phyloP scores from a whole-genome alignment of 2,329 filamentous ascomycete genomes.

The Xylariaceae sp. region DNA sequence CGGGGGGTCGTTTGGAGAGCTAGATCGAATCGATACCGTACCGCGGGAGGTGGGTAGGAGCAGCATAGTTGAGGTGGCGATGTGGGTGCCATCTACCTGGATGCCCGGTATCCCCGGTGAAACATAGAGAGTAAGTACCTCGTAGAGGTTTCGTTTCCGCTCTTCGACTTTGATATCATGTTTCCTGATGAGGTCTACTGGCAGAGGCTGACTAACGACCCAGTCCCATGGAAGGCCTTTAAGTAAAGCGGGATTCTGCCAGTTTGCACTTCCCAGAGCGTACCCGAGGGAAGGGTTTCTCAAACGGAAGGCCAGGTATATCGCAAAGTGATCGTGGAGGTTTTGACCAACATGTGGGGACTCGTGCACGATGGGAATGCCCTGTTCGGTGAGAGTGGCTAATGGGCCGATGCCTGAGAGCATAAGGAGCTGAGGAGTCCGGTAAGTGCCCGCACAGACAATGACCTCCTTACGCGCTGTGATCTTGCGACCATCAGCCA shows the following conservation, averaged over 20 bases:
- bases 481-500: slow-evolving; percentile 32
- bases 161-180: slow-evolving; percentile 6
- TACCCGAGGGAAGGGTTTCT: slow-evolving; percentile 32
- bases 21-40: slow-evolving; percentile 21
- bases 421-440: slow-evolving; percentile 39
- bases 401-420: slow-evolving; percentile 40
- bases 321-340: slow-evolving; percentile 31
- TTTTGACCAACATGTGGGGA: slow-evolving; percentile 34
- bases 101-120: slow-evolving; percentile 27
- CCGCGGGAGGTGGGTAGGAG: slow-evolving; percentile 28
- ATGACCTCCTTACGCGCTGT: slow-evolving; percentile 39
- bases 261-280: slow-evolving; percentile 26
- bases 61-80: slow-evolving; percentile 32
- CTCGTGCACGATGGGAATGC: slow-evolving; percentile 39
- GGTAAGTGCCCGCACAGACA: slow-evolving; percentile 36
- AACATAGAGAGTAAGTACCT: slow-evolving; percentile 28
- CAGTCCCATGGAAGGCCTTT: slow-evolving; percentile 32
- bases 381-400: slow-evolving; percentile 34
- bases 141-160: slow-evolving; percentile 22
- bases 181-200: slow-evolving; percentile 19
- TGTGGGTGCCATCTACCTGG: slow-evolving; percentile 25
- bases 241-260: slow-evolving; percentile 25
- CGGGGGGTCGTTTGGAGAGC: slow-evolving; percentile 14
- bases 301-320: slow-evolving; percentile 30
- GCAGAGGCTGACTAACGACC: slow-evolving; percentile 26